Conservation (phyloP, 2,329 filamentous ascomycete genomes). For the Claviceps humidiphila region DNA sequence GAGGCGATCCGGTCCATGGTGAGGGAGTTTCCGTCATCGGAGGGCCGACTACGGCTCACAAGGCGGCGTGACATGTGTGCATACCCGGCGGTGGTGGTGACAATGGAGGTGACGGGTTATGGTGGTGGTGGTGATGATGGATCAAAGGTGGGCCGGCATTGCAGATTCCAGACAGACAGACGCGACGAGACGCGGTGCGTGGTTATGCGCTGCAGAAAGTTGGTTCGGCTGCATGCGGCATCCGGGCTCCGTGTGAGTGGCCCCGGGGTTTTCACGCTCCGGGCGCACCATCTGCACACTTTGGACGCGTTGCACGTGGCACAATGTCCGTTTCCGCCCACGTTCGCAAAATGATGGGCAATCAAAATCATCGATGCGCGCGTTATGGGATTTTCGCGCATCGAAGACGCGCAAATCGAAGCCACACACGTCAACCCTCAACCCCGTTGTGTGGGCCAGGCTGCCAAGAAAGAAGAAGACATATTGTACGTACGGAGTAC, state of each 20-base stretch:
- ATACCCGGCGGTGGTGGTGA: conserved; percentile 3
- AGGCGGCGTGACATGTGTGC: conserved; percentile 21
- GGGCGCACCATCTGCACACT: not conserved
- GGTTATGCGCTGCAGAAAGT: not conserved
- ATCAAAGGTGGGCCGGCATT: no score
- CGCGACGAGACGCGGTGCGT: conserved; percentile 2
- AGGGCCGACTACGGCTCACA: conserved; percentile 13
- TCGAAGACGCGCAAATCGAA: not conserved
- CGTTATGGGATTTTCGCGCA: not conserved
- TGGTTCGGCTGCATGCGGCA: not conserved
- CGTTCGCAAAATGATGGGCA: not conserved
- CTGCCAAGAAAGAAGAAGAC: not conserved
- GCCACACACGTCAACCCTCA: not conserved
- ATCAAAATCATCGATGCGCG: not conserved
- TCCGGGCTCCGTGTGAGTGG: not conserved
- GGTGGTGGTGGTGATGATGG: not conserved
- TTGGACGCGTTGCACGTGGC: conserved; percentile 1
- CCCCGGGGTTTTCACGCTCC: not conserved
- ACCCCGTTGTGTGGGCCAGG: not conserved
- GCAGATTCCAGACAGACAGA: not conserved
- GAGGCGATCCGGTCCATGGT: conserved; percentile 1
- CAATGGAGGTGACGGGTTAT: not conserved
- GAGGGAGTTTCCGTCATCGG: conserved; percentile 6
- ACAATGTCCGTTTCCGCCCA: not conserved
- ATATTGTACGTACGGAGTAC: no score